Base-by-base conservation (phyloP, 345 rosid species). In the Aquilaria sinensis region DNA sequence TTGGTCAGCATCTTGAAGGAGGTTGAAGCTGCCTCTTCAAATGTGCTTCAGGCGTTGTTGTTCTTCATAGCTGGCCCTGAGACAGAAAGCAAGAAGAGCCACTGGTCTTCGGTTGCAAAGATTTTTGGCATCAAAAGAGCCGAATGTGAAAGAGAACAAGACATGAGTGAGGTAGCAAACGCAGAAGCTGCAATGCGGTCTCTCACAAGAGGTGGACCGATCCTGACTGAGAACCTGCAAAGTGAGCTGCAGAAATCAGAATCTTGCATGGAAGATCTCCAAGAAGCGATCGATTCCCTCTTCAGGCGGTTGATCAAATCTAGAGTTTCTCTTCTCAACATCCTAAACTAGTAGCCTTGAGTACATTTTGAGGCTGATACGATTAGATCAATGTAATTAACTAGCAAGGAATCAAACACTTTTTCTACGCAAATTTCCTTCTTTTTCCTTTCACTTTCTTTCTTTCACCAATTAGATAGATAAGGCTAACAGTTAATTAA, bases 241-340 rank as follows among this genome's bases (percentile, higher is more conserved):
- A 65, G 10, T 2, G 52, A 69, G 37, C 66, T 74, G 14, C 63
- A 71, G 57, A 67, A 47, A 31, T 34, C 75, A 12, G 80, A 81
- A 52, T 55, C 62, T 16, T 68, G 75, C 72, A 64, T 81, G 66
- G 76, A 80, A 64, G 81, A 81, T 64, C 75, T 86, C 34, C 81
- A 80, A 74, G 74, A 70, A 51, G 89, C 75, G 53, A 59, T 77
- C 5, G 76, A 83, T 30, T 56, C 57, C 67, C 74, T 81, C 59
- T 69, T 64, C 9, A 75, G 81, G 57, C 64, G 70, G 15, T 29
- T 82, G 65, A 86, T 78, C 65, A 78, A 77, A 72, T 66, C 72
- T 51, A 77, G 83, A 68, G 88, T 67, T 23, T 74, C 75, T 4
- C n/a, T 83, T 69, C 85, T 85, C 55, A 81, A 75, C 46, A 73